These are phyloP conservation scores for Hura crepitans DNA, from an alignment of 441 rosid genomes.

Conservation along the genomic window DNA sequence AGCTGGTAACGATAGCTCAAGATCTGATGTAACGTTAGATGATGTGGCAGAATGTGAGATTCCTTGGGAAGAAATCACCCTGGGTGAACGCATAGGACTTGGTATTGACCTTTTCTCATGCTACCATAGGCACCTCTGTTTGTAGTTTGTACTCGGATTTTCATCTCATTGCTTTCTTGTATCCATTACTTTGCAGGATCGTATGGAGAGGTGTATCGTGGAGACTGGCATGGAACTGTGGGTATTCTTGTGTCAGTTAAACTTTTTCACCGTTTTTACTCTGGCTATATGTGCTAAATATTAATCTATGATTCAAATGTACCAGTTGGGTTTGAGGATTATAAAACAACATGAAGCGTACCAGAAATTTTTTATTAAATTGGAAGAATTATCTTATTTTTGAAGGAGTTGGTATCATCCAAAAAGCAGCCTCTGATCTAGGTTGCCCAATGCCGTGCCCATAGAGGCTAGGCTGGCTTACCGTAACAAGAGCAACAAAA, in stretches of 20 bases:
- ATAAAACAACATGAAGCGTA: conserved; percentile 6
- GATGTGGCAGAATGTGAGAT: conserved; percentile 92
- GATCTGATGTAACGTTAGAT: conserved; percentile 60
- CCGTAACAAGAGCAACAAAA: not conserved
- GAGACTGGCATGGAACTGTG: conserved; percentile 97
- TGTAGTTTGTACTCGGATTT: conserved; percentile 3
- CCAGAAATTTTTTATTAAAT: not conserved
- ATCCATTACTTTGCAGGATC: conserved; percentile 62
- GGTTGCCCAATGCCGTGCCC: not conserved
- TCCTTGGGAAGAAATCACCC: conserved; percentile 77
- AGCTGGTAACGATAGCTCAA: conserved; percentile 53
- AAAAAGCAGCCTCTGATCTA: not conserved
- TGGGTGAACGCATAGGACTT: conserved; percentile 98
- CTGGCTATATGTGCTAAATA: conserved; percentile 12
- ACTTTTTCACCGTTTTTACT: conserved; percentile 7
- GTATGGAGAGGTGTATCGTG: conserved; percentile 94
- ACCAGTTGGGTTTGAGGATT: conserved; percentile 1
- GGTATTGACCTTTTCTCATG: conserved; percentile 48
- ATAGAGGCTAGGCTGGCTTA: not conserved
- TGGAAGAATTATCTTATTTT: not conserved
- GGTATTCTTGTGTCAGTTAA: conserved; percentile 35
- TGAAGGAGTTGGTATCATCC: not conserved
- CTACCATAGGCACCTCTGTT: conserved; percentile 24
- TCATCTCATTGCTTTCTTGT: conserved; percentile 16
- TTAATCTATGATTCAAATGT: conserved; percentile 11